Percentiles rank a stretch among this genome's conserved stretches.
Evolutionary conservation across 441 rosid species (phyloP).

Genomic region (Omphalea diandra): DNA sequence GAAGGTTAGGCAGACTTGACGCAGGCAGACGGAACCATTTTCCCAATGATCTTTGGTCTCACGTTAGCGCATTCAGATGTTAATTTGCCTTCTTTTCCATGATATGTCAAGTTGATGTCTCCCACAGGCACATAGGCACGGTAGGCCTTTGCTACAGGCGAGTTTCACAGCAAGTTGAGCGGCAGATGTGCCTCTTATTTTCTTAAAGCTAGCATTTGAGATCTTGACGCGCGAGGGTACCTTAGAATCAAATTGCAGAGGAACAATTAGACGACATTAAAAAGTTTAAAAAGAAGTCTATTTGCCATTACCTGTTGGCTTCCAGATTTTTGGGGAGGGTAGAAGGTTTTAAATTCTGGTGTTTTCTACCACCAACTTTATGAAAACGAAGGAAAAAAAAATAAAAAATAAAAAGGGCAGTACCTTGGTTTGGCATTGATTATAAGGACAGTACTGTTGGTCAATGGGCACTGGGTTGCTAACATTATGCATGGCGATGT

Average conservation of each 20-base stretch:
- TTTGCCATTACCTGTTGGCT: too few species aligned
- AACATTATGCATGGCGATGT: slow-evolving; percentile 37
- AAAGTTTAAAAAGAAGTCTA: too few species aligned
- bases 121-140: slow-evolving; percentile 41
- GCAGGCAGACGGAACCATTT: slow-evolving; percentile 8
- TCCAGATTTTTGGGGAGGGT: too few species aligned
- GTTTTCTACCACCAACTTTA: too few species aligned
- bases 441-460: slow-evolving; percentile 48
- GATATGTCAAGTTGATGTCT: slow-evolving; percentile 38
- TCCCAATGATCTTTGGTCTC: slow-evolving; percentile 21
- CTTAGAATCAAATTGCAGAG: slow-evolving; percentile 11
- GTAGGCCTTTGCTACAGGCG: slow-evolving; percentile 39
- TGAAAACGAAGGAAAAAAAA: too few species aligned
- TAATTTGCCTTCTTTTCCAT: slow-evolving; percentile 29
- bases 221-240: slow-evolving; percentile 42
- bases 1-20: background rate
- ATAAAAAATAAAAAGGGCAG: background rate
- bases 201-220: slow-evolving; percentile 38
- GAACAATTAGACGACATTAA: too few species aligned
- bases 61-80: slow-evolving; percentile 33
- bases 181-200: slow-evolving; percentile 42
- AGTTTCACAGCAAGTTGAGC: slow-evolving; percentile 34
- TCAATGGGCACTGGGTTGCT: slow-evolving; percentile 45
- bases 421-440: slow-evolving; percentile 33
- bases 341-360: too few species aligned